Evolutionary conservation across 352 stramenopile genomes (phyloP), one percentile per base, ranked within the genome.

Genomic region (Phytophthora hibernalis): DNA sequence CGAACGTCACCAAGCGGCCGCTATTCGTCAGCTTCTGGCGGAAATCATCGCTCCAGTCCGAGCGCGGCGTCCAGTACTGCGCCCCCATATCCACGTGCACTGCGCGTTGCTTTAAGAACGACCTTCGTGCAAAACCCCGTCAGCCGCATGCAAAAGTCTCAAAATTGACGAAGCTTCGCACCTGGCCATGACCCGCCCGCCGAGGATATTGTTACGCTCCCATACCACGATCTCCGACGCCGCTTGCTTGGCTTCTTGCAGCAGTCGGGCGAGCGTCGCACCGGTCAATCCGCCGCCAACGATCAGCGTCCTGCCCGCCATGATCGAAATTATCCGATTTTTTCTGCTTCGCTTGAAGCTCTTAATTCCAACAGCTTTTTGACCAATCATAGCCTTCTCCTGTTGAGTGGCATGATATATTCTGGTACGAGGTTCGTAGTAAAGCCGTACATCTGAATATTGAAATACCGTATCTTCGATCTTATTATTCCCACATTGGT

Each of bases 181-280:
- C 80, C 83, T 74, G 47, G 81, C 81, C 82, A 93, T 91, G 53
- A 81, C 85, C 33, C 85, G 79, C 4, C 85, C 82, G 20, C 83
- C 82, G 0, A 74, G 56, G 59, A 91, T 89, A 49, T 72, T 93
- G 60, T 86, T 90, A 54, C 88, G 82, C 44, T 93, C 85, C 85
- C 85, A 93, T 11, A 91, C 67, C 18, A 85, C 44, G 44, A 90
- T 69, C 10, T 89, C 70, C 20, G 64, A 67, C 12, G 60, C 62
- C 26, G 80, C 54, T 3, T 76, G 61, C 22, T 82, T 72, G 3
- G 79, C 75, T 11, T 87, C 71, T 3, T 80, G 77, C 37, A 93
- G 64, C 58, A 93, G 59, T 16, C 76, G 76, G 31, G 78, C 72
- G 42, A 91, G 45, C 53, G 74, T 63, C 5, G 80, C 82, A 47